Evolutionary conservation across 2,329 filamentous ascomycete genomes (phyloP), one percentile per base, ranked within the genome.

Genomic region (Fusarium chuoi): DNA sequence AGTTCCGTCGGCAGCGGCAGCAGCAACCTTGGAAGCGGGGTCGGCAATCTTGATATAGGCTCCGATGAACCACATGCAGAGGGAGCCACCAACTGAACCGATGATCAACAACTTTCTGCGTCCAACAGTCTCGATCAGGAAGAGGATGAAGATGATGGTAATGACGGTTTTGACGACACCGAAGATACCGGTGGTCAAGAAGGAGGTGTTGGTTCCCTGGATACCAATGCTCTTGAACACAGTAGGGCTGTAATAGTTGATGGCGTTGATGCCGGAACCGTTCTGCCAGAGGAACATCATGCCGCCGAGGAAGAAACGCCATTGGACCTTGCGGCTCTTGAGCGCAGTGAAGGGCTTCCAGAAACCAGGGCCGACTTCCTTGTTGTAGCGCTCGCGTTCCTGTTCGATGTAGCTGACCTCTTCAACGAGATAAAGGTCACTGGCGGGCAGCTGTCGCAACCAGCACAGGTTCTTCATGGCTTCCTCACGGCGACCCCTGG

Each of bases 231-330:
- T 84, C 73, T 84, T 87, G 85, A 81, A 81, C 22, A 81, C 79
- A 30, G 79, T 81, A 26, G 79, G 79, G 2, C 85, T 87, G 81
- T 92, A 94, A 82, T 94, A 94, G 84, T 94, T 94, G 83, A 93
- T 91, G 33, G 92, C 92, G 75, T 94, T 94, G 83, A 94, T 94
- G 3, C 93, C 93, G 11, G 80, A 81, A 42, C 91, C 91, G 77
- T 95, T 95, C 82, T 96, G 93, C 87, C 90, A 94, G 63, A 95
- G 84, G 85, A 95, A 95, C 30, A 96, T 86, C 78, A 93, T 88
- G 54, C 89, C 88, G 36, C 93, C 93, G n/a, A 95, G 86, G 80
- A 93, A 89, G 82, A 96, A 91, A 44, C 93, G 89, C 85, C 90
- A 94, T 70, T 89, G 89, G 20, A 93, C 87, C 77, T 87, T 87